These are phyloP conservation scores for Penicillium odoratum DNA, from an alignment of 495 filamentous ascomycete species.

Conservation along the genomic window DNA sequence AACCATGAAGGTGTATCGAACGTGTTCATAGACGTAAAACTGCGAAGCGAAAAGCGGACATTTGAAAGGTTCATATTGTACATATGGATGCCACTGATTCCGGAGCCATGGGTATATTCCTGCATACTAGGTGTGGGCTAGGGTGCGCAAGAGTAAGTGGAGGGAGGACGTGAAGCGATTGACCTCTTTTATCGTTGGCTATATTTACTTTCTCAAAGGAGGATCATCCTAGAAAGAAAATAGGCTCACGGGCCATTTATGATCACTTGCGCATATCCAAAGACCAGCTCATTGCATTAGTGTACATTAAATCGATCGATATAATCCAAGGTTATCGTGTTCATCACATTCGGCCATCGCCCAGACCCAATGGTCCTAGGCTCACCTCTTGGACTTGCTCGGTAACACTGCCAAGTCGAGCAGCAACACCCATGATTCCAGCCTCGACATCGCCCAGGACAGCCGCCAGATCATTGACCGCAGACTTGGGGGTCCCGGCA, in stretches of 20 bases:
- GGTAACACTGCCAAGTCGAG: slow-evolving; percentile 64
- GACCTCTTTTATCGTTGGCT: not conserved
- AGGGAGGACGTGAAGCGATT: not conserved
- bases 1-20: no score
- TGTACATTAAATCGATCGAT: slow-evolving; percentile 16
- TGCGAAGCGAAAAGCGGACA: no score
- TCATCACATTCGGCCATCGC: slow-evolving; percentile 31
- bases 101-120: no score
- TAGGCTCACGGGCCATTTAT: not conserved
- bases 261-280: not conserved
- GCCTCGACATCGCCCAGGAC: slow-evolving; percentile 77
- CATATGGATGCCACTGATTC: no score
- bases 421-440: slow-evolving; percentile 73
- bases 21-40: no score
- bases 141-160: no score
- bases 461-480: slow-evolving; percentile 59
- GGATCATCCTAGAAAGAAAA: not conserved
- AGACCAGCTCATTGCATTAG: slow-evolving; percentile 26
- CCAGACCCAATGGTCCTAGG: slow-evolving; percentile 47
- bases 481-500: slow-evolving; percentile 43
- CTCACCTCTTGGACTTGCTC: slow-evolving; percentile 71
- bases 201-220: not conserved
- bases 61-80: no score
- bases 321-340: not conserved
- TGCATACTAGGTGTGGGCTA: no score